phyloP scores from a whole-genome alignment of 1,284 basidiomycete genomes.

The Ceratobasidium sp. region DNA sequence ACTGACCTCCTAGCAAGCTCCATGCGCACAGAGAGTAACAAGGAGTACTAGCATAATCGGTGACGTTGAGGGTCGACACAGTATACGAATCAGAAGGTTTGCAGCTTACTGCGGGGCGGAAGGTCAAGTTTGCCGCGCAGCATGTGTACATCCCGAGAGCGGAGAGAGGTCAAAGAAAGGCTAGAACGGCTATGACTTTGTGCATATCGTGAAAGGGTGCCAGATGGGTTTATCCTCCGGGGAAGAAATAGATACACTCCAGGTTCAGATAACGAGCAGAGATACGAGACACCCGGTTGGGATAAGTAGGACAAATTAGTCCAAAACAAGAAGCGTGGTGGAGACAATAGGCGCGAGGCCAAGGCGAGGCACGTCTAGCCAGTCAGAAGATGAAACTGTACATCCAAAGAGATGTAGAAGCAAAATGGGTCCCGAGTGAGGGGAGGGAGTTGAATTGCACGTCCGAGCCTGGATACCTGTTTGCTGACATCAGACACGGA shows the following conservation, averaged over 20 bases:
- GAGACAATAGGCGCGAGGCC: background rate
- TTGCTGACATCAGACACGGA: conserved; percentile 44
- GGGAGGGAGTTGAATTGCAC: background rate
- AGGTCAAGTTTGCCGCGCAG: conserved; percentile 9
- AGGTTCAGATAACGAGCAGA: conserved; percentile 26
- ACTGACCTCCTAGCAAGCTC: background rate
- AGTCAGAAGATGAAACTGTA: background rate
- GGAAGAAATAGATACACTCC: conserved; percentile 2
- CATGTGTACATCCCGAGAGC: conserved; percentile 25
- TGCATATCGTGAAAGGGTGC: background rate
- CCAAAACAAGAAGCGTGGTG: conserved; percentile 12
- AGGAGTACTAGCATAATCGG: background rate
- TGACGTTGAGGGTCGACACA: background rate
- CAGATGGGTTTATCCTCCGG: background rate
- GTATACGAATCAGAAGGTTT: too few relatives aligned
- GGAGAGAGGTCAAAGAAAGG: conserved; percentile 1
- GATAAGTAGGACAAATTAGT: background rate
- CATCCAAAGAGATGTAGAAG: conserved; percentile 13
- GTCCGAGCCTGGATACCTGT: conserved; percentile 23
- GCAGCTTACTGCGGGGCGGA: too few relatives aligned
- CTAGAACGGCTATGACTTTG: background rate
- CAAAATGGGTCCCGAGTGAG: background rate
- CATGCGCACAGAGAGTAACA: conserved; percentile 16
- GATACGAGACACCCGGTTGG: conserved; percentile 8
- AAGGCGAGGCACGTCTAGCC: too few relatives aligned